phyloP scores from a whole-genome alignment of 495 filamentous ascomycete species.

The Aspergillus asperescens region DNA sequence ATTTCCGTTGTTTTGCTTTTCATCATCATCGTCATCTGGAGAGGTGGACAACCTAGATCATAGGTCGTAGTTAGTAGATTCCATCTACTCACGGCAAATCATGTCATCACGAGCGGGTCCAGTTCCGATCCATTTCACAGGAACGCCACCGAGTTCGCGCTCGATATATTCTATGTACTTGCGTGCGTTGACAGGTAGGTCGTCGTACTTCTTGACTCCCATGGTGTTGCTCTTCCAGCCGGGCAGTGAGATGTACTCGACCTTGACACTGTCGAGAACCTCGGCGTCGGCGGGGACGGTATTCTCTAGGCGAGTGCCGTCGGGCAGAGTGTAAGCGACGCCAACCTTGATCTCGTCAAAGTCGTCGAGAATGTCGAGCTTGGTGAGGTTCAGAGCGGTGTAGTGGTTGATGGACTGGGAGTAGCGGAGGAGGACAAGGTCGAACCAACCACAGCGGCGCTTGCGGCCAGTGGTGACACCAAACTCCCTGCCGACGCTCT shows the following conservation, averaged over 20 bases:
- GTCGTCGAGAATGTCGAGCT: slow-evolving; percentile 80
- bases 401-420: slow-evolving; percentile 67
- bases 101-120: slow-evolving; percentile 68
- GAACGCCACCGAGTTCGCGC: slow-evolving; percentile 60
- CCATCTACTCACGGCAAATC: slow-evolving; percentile 47
- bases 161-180: slow-evolving; percentile 77
- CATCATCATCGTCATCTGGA: not conserved
- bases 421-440: slow-evolving; percentile 82
- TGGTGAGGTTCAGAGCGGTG: slow-evolving; percentile 77
- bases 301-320: slow-evolving; percentile 48
- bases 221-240: slow-evolving; percentile 76
- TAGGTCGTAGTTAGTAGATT: not conserved
- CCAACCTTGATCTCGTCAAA: slow-evolving; percentile 78
- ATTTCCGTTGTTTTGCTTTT: not conserved
- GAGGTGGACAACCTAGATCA: not conserved
- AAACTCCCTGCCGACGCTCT: slow-evolving; percentile 59
- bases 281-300: slow-evolving; percentile 67
- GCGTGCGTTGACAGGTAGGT: slow-evolving; percentile 68
- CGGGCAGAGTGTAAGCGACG: slow-evolving; percentile 58
- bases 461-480: slow-evolving; percentile 81
- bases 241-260: slow-evolving; percentile 65
- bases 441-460: slow-evolving; percentile 85
- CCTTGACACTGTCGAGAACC: slow-evolving; percentile 53
- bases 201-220: slow-evolving; percentile 52
- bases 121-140: slow-evolving; percentile 71